phyloP scores from a whole-genome alignment of 495 filamentous ascomycete genomes.

The Jackrogersella multiformis region DNA sequence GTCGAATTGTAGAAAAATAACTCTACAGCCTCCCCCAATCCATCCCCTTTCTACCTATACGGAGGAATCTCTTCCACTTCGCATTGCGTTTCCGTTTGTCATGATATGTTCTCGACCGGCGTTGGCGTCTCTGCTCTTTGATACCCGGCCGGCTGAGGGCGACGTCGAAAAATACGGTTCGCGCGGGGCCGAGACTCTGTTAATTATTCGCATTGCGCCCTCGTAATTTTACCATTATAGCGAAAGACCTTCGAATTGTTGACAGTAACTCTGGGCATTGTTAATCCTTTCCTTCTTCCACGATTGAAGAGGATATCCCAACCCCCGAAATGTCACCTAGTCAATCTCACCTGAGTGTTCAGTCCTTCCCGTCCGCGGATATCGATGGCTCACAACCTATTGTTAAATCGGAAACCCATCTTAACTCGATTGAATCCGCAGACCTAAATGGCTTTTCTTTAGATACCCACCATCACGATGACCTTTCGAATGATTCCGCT shows the following conservation, averaged over 20 bases:
- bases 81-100: conserved; percentile 26
- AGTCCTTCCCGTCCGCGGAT: conserved; percentile 42
- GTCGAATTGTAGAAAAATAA: conserved; percentile 27
- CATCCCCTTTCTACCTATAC: conserved; percentile 4
- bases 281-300: conserved; percentile 40
- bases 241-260: conserved; percentile 12
- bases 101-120: conserved; percentile 38
- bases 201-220: conserved; percentile 15
- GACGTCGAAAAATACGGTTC: conserved; percentile 42
- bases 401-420: conserved; percentile 40
- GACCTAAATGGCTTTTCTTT: conserved; percentile 47
- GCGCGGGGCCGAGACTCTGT: conserved; percentile 33
- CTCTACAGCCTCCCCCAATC: neutral
- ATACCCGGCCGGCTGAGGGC: conserved; percentile 43
- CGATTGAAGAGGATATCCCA: conserved; percentile 20
- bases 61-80: conserved; percentile 15
- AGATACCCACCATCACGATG: conserved; percentile 43
- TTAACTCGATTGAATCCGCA: conserved; percentile 35
- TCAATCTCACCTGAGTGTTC: conserved; percentile 43
- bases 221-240: conserved; percentile 9
- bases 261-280: conserved; percentile 35
- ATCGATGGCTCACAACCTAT: conserved; percentile 42
- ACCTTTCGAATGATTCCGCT: conserved; percentile 36
- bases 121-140: conserved; percentile 40
- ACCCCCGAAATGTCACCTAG: conserved; percentile 46